phyloP scores from a whole-genome alignment of 1,284 basidiomycete genomes.

The Cryptococcus wingfieldii region DNA sequence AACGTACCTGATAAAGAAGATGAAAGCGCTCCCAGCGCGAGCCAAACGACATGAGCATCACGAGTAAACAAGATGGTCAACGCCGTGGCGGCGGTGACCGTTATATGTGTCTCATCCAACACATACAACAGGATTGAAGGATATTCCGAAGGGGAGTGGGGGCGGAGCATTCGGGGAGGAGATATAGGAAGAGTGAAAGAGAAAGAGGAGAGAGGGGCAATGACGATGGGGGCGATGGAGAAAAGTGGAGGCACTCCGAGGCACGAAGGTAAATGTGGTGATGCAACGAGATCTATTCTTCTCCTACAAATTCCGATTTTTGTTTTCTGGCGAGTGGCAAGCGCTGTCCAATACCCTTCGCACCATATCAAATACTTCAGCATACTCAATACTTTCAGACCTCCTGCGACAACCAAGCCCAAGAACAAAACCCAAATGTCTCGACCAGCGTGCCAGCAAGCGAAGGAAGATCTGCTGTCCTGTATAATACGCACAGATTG shows the following conservation, averaged over 20 bases:
- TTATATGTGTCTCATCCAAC: conserved; percentile 49
- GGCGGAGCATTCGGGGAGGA: conserved; percentile 18
- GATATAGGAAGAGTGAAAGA: neutral
- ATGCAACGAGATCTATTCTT: too few species aligned
- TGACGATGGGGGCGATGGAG: neutral
- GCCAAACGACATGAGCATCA: conserved; percentile 65
- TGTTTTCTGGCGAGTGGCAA: too few species aligned
- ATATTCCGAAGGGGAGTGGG: conserved; percentile 37
- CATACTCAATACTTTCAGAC: too few species aligned
- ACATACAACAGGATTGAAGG: conserved; percentile 36
- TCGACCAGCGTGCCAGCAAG: conserved; percentile 31
- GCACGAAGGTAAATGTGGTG: neutral
- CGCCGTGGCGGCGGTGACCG: conserved; percentile 61
- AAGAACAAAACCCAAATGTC: conserved; percentile 8
- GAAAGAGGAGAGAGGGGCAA: neutral
- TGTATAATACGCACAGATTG: conserved; percentile 47
- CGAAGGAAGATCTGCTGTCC: conserved; percentile 42
- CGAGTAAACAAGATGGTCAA: conserved; percentile 61
- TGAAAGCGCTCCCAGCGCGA: conserved; percentile 60
- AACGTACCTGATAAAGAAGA: conserved; percentile 53
- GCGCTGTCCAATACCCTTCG: neutral
- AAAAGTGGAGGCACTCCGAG: neutral
- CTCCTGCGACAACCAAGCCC: neutral
- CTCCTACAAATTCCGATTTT: too few species aligned
- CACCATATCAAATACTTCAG: neutral